These are phyloP conservation scores for Auxenochlorella pyrenoidosa DNA, from an alignment of 139 green algal genomes.

Conservation along the genomic window DNA sequence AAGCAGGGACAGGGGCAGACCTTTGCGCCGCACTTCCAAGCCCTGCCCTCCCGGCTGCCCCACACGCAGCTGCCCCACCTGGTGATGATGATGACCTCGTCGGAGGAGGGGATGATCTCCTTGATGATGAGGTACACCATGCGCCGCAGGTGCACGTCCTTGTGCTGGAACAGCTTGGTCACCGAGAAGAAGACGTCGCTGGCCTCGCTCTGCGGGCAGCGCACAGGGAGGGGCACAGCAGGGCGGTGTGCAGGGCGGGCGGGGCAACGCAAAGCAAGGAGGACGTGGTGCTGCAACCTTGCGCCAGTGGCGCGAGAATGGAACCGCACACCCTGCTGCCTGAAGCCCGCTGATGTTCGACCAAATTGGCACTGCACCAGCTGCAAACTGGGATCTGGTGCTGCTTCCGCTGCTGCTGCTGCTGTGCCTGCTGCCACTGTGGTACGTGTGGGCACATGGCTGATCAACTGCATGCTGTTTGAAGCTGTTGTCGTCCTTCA, in stretches of 20 bases:
- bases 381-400: neutral
- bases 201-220: slow-evolving; percentile 87
- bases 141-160: slow-evolving; percentile 92
- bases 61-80: neutral
- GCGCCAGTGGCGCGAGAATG: no score
- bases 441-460: no score
- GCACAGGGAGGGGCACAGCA: neutral
- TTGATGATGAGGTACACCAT: slow-evolving; percentile 99
- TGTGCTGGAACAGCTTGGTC: slow-evolving; percentile 99
- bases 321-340: no score
- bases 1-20: no score
- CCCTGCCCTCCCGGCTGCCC: neutral
- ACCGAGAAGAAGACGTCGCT: slow-evolving; percentile 98
- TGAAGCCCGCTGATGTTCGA: no score
- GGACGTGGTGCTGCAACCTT: no score
- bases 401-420: neutral
- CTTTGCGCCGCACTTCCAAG: no score
- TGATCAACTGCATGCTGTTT: no score
- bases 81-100: slow-evolving; percentile 99
- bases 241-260: neutral
- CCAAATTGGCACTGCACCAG: no score
- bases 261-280: no score
- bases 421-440: no score
- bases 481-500: no score
- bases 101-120: slow-evolving; percentile 93